Percentiles rank a stretch among this genome's conserved stretches.
Evolutionary conservation across 2,329 filamentous ascomycete species (phyloP).

Genomic region (Cladosporium sp.): DNA sequence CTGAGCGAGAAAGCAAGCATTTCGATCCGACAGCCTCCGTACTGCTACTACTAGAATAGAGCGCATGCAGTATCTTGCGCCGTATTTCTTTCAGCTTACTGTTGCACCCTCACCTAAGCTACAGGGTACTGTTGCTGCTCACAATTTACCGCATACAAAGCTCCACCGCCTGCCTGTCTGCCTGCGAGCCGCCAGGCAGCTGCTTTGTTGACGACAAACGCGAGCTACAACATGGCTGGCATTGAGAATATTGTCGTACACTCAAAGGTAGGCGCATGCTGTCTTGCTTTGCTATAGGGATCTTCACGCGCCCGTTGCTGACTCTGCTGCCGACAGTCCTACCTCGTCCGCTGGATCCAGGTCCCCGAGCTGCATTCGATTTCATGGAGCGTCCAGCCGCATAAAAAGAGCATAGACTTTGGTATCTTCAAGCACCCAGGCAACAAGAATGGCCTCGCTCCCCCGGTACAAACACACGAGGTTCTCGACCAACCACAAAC

Average conservation of each 20-base stretch:
- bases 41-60: not conserved
- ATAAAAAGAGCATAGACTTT: conserved; percentile 98
- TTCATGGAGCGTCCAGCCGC: conserved; percentile 95
- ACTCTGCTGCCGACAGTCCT: conserved; percentile 63
- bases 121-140: not conserved
- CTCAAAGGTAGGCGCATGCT: conserved; percentile 71
- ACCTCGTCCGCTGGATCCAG: conserved; percentile 96
- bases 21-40: not conserved
- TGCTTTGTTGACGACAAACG: conserved; percentile 1
- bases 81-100: not conserved
- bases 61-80: not conserved
- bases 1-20: not conserved
- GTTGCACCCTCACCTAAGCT: not conserved
- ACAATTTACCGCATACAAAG: not conserved
- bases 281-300: not conserved
- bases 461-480: conserved; percentile 43
- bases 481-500: conserved; percentile 44
- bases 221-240: conserved; percentile 66
- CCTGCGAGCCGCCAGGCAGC: conserved; percentile 4
- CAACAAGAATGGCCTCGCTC: conserved; percentile 58
- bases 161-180: not conserved
- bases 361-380: conserved; percentile 89
- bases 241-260: conserved; percentile 97
- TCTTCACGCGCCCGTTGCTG: conserved; percentile 1
- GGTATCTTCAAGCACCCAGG: conserved; percentile 97